phyloP scores from a whole-genome alignment of 225 moss, liverwort and hornwort genomes.

The Lunularia cruciata region DNA sequence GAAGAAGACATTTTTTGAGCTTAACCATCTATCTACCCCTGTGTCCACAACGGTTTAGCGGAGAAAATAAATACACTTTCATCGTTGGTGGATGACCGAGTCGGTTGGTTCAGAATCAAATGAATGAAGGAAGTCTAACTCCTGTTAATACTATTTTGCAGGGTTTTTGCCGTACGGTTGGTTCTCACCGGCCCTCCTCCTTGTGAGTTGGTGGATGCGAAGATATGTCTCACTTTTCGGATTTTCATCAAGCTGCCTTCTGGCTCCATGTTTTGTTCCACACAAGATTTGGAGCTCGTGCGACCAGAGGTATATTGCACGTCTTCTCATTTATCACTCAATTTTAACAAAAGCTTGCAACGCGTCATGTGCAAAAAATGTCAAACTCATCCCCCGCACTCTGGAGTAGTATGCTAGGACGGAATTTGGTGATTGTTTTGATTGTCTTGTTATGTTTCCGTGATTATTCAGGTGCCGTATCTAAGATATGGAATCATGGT shows the following conservation, averaged over 20 bases:
- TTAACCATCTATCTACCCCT: background rate
- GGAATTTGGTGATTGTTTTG: background rate
- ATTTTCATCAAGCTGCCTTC: constrained; percentile 98
- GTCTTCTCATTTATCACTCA: too few species aligned
- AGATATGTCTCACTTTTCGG: constrained; percentile 94
- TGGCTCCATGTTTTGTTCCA: constrained; percentile 97
- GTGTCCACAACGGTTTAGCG: background rate
- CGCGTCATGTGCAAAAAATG: too few species aligned
- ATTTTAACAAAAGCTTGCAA: too few species aligned
- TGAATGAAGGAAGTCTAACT: too few species aligned
- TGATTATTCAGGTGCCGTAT: constrained; percentile 65
- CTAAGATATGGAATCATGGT: constrained; percentile 94
- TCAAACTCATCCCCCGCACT: too few species aligned
- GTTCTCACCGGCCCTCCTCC: constrained; percentile 96
- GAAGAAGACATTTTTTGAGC: too few species aligned
- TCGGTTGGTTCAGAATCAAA: too few species aligned
- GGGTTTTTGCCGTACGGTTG: constrained; percentile 89
- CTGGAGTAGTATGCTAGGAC: too few species aligned
- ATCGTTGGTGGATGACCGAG: too few species aligned
- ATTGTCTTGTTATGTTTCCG: background rate
- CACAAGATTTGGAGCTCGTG: constrained; percentile 89
- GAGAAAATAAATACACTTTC: too few species aligned
- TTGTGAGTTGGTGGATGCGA: constrained; percentile 98
- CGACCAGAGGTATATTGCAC: constrained; percentile 67
- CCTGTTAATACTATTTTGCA: too few species aligned